These are phyloP conservation scores for Beta lomatogona DNA, from an alignment of 179 eudicot genomes.

Conservation along the genomic window DNA sequence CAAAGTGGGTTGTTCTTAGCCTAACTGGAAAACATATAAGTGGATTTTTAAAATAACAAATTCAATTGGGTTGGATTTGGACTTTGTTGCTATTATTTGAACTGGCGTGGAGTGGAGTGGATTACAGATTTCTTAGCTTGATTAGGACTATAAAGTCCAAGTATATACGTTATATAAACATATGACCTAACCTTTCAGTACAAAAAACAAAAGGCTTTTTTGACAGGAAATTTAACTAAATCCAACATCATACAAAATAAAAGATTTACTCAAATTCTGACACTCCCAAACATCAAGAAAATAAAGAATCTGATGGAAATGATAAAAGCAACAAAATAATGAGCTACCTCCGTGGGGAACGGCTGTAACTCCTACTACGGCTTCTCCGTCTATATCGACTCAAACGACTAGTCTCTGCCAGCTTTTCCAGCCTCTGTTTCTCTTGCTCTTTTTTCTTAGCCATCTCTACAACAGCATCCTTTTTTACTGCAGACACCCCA, in stretches of 20 bases:
- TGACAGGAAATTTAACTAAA: not conserved
- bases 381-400: constrained; percentile 75
- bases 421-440: constrained; percentile 84
- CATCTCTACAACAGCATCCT: constrained; percentile 85
- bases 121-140: not conserved
- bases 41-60: not conserved
- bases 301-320: not conserved
- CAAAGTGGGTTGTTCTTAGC: no score
- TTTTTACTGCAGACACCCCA: constrained; percentile 60
- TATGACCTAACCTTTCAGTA: not conserved
- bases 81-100: no score
- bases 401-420: constrained; percentile 86
- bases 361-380: constrained; percentile 87
- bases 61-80: not conserved
- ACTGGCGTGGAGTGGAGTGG: no score
- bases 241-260: not conserved
- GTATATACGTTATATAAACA: not conserved
- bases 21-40: no score
- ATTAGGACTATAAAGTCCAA: not conserved
- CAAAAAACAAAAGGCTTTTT: not conserved
- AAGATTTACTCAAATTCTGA: not conserved
- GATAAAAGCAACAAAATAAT: not conserved
- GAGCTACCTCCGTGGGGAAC: constrained; percentile 76
- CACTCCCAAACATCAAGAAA: not conserved
- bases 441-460: constrained; percentile 97